These are phyloP conservation scores for Cinchona pubescens DNA, from an alignment of 257 asterid species.

Conservation along the genomic window DNA sequence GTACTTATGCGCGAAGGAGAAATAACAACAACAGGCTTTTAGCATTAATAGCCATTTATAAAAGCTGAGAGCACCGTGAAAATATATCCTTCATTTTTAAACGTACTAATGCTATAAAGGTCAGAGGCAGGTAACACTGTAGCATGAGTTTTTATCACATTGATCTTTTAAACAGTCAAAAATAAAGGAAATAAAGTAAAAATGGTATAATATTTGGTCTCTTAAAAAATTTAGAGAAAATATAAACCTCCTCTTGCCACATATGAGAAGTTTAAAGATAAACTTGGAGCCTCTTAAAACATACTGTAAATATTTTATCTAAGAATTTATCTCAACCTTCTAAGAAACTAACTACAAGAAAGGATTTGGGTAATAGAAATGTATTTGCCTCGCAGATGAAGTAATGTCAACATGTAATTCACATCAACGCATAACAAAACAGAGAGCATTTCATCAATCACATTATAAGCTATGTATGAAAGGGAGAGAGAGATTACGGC, in stretches of 20 bases:
- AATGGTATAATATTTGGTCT: neutral
- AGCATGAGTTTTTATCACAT: neutral
- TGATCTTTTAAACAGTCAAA: neutral
- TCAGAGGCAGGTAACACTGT: neutral
- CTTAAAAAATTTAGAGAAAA: neutral
- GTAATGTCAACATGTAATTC: neutral
- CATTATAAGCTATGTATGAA: constrained; percentile 10
- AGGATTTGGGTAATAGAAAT: neutral
- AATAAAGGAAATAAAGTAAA: neutral
- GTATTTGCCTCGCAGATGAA: neutral
- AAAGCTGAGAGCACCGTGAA: neutral
- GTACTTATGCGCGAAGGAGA: neutral
- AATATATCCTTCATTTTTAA: neutral
- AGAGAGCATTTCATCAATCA: neutral
- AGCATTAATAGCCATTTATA: neutral
- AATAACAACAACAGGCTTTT: neutral
- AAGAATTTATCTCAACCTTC: neutral
- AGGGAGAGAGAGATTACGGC: constrained; percentile 44
- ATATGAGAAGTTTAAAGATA: neutral
- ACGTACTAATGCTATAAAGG: neutral
- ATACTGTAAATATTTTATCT: neutral
- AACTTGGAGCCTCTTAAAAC: neutral
- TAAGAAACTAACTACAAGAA: neutral
- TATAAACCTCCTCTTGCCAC: neutral
- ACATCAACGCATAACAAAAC: too few species aligned